Base-by-base conservation (phyloP, 2,329 filamentous ascomycete genomes). In the Monilinia polystroma region DNA sequence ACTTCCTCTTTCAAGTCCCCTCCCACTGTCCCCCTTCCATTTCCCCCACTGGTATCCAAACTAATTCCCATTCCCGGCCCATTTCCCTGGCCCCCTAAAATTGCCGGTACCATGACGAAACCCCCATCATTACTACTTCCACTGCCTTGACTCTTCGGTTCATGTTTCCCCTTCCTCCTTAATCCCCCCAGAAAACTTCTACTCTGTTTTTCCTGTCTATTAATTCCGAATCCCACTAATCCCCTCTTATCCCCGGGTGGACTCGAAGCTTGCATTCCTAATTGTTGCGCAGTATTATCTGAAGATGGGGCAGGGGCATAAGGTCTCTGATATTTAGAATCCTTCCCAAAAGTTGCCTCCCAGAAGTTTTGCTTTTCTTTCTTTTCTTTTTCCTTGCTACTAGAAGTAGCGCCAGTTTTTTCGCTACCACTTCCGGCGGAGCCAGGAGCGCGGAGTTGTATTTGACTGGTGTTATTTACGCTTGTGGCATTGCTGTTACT, bases 341-440 rank as follows among this genome's bases (percentile, higher is more conserved):
- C 73, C 38, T 74, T 73, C 16, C 74, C 73, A 68, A 76, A 76
- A 1, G 72, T 74, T 4, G 67, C 60, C 43, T 77, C 75, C 75
- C 75, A 76, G 64, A 76, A 76, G 55, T 69, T 73, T 62, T 76
- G 75, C 11, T 72, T 66, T 23, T 76, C 74, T 57, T 68, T 72
- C 20, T 58, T 73, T 72, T 38, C 69, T 66, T 63, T 66, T 10
- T 66, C 58, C 58, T 45, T 66, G 6, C 8, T 66, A 7, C 56
- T 26, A 41, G 26, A 53, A 41, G 16, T 43, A 6, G n/a, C 18
- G 12, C 45, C 32, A 6, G n/a, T 38, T n/a, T 32, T 57, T 58
- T 74, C 73, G 23, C 63, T 65, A 16, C 63, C 63, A 58, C 72
- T 74, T 2, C 71, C 72, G 3, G 72, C 70, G 20, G 73, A 74